phyloP scores from a whole-genome alignment of 148 eudicot species.

The Fagopyrum homotropicum region DNA sequence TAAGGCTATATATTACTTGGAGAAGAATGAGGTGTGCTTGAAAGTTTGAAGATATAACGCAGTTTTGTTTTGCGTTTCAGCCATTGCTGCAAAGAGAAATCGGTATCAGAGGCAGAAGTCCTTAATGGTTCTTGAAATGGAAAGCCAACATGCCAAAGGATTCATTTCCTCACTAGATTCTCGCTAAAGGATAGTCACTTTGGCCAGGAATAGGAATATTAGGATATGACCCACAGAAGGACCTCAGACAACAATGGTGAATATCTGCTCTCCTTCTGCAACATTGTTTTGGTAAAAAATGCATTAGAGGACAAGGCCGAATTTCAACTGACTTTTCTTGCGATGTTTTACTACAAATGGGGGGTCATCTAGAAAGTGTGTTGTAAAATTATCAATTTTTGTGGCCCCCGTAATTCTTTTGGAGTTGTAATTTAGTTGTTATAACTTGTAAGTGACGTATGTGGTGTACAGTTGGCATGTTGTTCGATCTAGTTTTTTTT shows the following conservation, averaged over 20 bases:
- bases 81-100: constrained; percentile 83
- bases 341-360: too few species aligned
- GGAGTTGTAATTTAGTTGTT: background rate
- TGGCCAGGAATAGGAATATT: background rate
- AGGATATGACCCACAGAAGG: background rate
- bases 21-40: background rate
- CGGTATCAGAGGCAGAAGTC: constrained; percentile 84
- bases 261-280: background rate
- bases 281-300: background rate
- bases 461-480: background rate
- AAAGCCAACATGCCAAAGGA: constrained; percentile 96
- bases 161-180: constrained; percentile 48
- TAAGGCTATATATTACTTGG: background rate
- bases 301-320: background rate
- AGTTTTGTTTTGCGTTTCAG: constrained; percentile 29
- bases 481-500: too few species aligned
- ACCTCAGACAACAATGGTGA: background rate
- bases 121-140: constrained; percentile 87
- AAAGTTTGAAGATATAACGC: background rate
- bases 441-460: background rate
- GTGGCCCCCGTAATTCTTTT: background rate
- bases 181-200: constrained; percentile 12
- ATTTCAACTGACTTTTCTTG: background rate
- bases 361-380: background rate
- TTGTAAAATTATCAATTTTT: background rate